Percentiles rank a stretch among this genome's conserved stretches.
Conservation (phyloP, 2,329 filamentous ascomycete genomes). For the Pseudogymnoascus sp. region DNA sequence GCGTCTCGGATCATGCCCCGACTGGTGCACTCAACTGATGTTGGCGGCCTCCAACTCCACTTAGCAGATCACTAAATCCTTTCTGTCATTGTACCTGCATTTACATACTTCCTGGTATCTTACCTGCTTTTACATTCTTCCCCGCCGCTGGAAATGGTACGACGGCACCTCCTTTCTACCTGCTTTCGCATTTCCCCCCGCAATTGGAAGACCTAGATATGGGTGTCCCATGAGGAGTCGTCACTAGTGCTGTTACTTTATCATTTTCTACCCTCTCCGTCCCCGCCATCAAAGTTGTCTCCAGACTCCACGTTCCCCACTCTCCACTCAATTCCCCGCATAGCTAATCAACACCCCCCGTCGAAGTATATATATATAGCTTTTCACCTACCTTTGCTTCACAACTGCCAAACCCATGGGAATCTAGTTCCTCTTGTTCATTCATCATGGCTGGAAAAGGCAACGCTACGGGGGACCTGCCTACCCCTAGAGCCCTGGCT, state of each 20-base stretch:
- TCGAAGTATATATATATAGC: background rate
- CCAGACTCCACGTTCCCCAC: background rate
- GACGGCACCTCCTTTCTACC: background rate
- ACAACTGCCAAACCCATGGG: background rate
- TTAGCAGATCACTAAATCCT: background rate
- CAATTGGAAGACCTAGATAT: background rate
- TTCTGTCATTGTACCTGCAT: background rate
- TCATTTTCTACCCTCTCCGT: background rate
- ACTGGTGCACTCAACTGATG: background rate
- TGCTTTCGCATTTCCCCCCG: background rate
- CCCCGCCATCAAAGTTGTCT: background rate
- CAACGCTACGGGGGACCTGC: no score
- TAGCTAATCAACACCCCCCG: background rate
- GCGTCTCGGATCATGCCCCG: background rate
- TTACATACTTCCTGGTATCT: background rate
- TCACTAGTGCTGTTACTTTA: background rate
- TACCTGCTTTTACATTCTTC: background rate
- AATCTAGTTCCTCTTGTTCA: background rate
- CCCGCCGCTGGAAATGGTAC: background rate
- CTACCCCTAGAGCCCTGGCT: no score
- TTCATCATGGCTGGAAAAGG: conserved; percentile 10
- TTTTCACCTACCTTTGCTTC: background rate
- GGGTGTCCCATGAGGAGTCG: background rate
- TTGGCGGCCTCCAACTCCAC: background rate
- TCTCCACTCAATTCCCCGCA: background rate